Percentiles rank a stretch among this genome's conserved stretches.
Evolutionary conservation across 1,284 basidiomycete genomes (phyloP).

Genomic region (Omphalotus olearius): DNA sequence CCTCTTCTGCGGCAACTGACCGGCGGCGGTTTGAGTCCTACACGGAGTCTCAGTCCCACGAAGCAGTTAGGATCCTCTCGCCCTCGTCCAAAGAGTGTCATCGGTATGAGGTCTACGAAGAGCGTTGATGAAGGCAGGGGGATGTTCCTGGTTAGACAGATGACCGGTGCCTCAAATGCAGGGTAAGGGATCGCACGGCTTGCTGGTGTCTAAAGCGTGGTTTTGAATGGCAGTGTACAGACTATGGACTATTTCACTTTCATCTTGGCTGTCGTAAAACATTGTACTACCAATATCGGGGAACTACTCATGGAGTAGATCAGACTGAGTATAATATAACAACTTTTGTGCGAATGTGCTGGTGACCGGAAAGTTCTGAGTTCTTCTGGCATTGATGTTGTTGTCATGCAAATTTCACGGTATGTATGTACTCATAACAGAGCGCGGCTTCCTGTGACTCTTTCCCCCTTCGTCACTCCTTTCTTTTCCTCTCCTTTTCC

Average conservation of each 20-base stretch:
- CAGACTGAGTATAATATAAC: background rate
- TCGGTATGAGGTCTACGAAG: slow-evolving; percentile 52
- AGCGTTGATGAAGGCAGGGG: slow-evolving; percentile 60
- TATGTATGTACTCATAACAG: background rate
- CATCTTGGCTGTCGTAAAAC: background rate
- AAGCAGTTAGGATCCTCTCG: slow-evolving; percentile 43
- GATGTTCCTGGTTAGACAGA: slow-evolving; percentile 63
- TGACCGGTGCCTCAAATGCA: slow-evolving; percentile 50
- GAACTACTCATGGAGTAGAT: background rate
- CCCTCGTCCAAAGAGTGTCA: slow-evolving; percentile 60
- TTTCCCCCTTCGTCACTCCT: slow-evolving; percentile 5
- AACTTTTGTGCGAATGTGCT: background rate
- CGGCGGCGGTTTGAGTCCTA: slow-evolving; percentile 59
- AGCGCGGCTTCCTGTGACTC: background rate
- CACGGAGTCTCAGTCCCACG: slow-evolving; percentile 53
- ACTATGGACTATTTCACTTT: slow-evolving; percentile 8
- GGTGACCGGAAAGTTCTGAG: background rate
- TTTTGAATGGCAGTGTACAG: background rate
- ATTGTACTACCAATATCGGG: background rate
- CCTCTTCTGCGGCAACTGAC: slow-evolving; percentile 22
- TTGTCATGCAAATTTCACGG: slow-evolving; percentile 4
- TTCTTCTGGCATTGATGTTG: slow-evolving; percentile 3
- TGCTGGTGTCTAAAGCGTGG: too few species aligned
- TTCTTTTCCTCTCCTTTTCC: slow-evolving; percentile 1
- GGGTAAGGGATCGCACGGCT: slow-evolving; percentile 7